Conservation (phyloP, 306 rosid species). For the Trichosanthes cucumerina region DNA sequence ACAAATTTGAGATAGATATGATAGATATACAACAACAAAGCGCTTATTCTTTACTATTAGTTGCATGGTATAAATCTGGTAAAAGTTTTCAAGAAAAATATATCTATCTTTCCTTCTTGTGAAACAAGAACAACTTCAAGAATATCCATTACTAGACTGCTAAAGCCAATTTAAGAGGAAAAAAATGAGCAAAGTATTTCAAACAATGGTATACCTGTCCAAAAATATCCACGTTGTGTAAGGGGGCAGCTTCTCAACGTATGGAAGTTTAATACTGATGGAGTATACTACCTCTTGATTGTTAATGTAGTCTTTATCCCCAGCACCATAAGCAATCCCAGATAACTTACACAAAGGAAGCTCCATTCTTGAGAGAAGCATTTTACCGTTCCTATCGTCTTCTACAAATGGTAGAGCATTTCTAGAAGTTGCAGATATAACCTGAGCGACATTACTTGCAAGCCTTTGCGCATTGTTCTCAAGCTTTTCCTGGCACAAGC, state of each 20-base stretch:
- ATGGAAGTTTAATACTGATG: conserved; percentile 52
- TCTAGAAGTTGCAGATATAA: conserved; percentile 27
- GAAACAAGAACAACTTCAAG: background rate
- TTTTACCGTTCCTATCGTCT: conserved; percentile 24
- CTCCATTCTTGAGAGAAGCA: conserved; percentile 57
- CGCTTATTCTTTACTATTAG: conserved; percentile 1
- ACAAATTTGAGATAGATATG: conserved; percentile 38
- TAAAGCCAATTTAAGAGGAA: background rate
- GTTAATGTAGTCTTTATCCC: conserved; percentile 43
- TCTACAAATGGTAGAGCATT: conserved; percentile 17
- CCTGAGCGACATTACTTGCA: conserved; percentile 29
- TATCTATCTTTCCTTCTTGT: background rate
- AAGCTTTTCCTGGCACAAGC: conserved; percentile 49
- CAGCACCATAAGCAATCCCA: conserved; percentile 46
- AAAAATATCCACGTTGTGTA: conserved; percentile 91
- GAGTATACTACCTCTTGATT: conserved; percentile 37
- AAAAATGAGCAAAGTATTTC: background rate
- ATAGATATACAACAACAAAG: conserved; percentile 21
- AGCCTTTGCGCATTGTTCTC: conserved; percentile 53
- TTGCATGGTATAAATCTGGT: background rate
- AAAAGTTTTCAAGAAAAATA: background rate
- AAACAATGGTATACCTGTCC: conserved; percentile 48
- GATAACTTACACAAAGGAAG: conserved; percentile 45
- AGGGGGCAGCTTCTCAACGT: conserved; percentile 55
- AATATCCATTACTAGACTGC: background rate